A percentile compares a stretch with the other conserved stretches of the same genome.
Evolutionary conservation across 768 basidiomycete species (phyloP).

Genomic region (Gautieria morchelliformis): DNA sequence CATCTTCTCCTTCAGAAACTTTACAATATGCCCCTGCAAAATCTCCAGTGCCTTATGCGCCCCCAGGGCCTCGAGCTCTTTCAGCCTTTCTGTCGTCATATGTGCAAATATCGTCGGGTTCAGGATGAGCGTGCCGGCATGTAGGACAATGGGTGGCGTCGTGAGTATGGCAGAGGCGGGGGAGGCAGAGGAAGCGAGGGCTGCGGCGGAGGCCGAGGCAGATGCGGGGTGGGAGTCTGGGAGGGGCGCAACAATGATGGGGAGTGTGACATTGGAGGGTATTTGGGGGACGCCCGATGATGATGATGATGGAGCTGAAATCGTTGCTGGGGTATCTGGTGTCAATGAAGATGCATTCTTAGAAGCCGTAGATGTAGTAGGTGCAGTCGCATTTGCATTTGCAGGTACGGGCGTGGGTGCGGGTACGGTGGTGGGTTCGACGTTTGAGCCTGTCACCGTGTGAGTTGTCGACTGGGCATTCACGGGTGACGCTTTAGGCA

Average conservation of each 20-base stretch:
- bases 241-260: slow-evolving; percentile 1
- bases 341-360: slow-evolving; percentile 3
- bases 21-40: slow-evolving; percentile 76
- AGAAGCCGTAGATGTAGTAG: slow-evolving; percentile 10
- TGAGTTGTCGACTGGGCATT: not conserved
- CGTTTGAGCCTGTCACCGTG: slow-evolving; percentile 10
- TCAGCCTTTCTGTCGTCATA: slow-evolving; percentile 62
- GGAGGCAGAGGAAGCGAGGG: slow-evolving; percentile 30
- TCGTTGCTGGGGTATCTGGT: not conserved
- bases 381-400: slow-evolving; percentile 8
- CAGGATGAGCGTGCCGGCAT: slow-evolving; percentile 75
- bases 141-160: slow-evolving; percentile 62
- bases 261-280: not conserved
- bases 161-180: slow-evolving; percentile 20
- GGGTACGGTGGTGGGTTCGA: not conserved
- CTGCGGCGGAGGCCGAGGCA: slow-evolving; percentile 24
- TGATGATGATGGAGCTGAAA: not conserved
- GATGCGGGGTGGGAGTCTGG: slow-evolving; percentile 18
- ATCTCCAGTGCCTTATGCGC: slow-evolving; percentile 75
- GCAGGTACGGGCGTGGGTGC: not conserved
- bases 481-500: not conserved
- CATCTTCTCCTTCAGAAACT: slow-evolving; percentile 70
- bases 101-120: slow-evolving; percentile 80
- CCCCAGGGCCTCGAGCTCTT: slow-evolving; percentile 69
- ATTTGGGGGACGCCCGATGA: not conserved